phyloP scores from a whole-genome alignment of 306 rosid species.

The Rubus idaeus region DNA sequence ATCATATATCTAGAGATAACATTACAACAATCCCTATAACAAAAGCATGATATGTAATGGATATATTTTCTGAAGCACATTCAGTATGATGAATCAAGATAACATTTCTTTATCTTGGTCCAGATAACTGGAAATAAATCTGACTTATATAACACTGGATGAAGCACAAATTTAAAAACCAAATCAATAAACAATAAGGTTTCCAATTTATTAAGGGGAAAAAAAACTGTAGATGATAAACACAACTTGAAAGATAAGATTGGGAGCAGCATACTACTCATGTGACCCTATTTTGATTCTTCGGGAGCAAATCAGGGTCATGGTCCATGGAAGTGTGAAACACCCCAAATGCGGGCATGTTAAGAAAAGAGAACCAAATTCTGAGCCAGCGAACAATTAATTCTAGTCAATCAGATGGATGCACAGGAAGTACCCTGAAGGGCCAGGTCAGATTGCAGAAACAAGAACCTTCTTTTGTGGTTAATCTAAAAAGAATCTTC shows the following conservation, averaged over 20 bases:
- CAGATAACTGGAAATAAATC: slow-evolving; percentile 17
- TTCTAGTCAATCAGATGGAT: slow-evolving; percentile 43
- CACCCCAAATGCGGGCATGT: slow-evolving; percentile 48
- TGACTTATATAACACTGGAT: slow-evolving; percentile 17
- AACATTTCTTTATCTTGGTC: slow-evolving; percentile 17
- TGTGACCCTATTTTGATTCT: slow-evolving; percentile 47
- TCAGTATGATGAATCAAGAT: neutral
- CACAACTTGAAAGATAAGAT: slow-evolving; percentile 19
- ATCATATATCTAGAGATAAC: neutral
- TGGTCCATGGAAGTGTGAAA: slow-evolving; percentile 47
- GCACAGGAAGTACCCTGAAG: slow-evolving; percentile 50
- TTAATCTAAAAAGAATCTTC: slow-evolving; percentile 58
- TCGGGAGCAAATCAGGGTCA: slow-evolving; percentile 45
- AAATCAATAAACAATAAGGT: slow-evolving; percentile 38
- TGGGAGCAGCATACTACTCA: slow-evolving; percentile 24
- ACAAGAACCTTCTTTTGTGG: slow-evolving; percentile 49
- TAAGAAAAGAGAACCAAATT: slow-evolving; percentile 52
- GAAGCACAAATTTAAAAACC: slow-evolving; percentile 22
- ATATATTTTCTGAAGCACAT: neutral
- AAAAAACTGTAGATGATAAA: slow-evolving; percentile 31
- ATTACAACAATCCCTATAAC: neutral
- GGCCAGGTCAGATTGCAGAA: slow-evolving; percentile 57
- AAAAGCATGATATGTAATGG: neutral
- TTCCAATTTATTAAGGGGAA: slow-evolving; percentile 46
- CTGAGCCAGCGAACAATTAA: slow-evolving; percentile 48